Evolutionary conservation across 768 basidiomycete genomes (phyloP), one percentile per base, ranked within the genome.

Genomic region (Rhodosporidiobolus sp.): DNA sequence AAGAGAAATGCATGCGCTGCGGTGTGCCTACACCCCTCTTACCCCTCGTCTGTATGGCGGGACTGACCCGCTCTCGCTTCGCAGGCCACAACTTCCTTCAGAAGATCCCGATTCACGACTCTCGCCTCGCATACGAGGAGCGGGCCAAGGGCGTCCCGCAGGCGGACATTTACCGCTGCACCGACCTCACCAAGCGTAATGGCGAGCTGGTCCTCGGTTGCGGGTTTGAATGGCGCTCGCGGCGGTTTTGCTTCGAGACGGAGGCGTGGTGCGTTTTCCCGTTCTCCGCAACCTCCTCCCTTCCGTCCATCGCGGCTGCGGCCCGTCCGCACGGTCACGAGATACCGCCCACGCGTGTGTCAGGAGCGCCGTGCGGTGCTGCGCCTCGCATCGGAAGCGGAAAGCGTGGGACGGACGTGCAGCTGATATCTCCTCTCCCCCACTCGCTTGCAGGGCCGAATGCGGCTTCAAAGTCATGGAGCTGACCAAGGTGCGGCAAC

Each of bases 201-300:
- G 67, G 55, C 35, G 48, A 58, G n/a, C 24, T 16, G 17, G n/a
- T 43, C 1, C 8, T 2, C 20, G 74, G 74, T 0, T 75, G 74
- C 58, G 54, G 67, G 0, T 58, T 66, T 26, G 74, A 75, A 38
- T 30, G 26, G 28, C 35, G 74, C 20, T 4, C 57, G 38, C 59
- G 72, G 14, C 45, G 59, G 3, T 82, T 81, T 52, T 80, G 77
- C 3, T 82, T 82, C 67, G 80, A 82, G 63, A 81, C 82, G 2
- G 60, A 75, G 28, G 76, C 69, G 3, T 82, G 82, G 82, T 74
- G 46, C 19, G 67, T 14, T 14, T 30, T 9, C 34, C 8, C 16
- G 12, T 57, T n/a, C 35, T 53, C 26, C 20, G 28, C 20, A n/a
- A n/a, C n/a, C n/a, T 4, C 1, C 19, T 3, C 9, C 6, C 20